phyloP scores from a whole-genome alignment of 306 rosid species.

The Geum urbanum region DNA sequence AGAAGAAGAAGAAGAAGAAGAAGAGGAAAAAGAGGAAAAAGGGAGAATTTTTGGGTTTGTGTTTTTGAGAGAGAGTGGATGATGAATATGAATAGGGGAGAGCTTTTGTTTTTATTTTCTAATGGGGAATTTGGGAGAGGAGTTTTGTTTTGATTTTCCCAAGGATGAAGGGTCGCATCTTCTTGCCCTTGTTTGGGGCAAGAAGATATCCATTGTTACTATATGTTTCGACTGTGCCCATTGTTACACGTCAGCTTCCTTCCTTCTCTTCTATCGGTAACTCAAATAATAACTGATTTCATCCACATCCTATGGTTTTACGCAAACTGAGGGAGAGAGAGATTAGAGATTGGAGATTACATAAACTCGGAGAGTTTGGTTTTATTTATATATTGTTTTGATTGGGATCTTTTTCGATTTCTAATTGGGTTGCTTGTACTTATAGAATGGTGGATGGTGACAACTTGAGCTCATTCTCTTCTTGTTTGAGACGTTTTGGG shows the following conservation, averaged over 20 bases:
- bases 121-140: constrained; percentile 21
- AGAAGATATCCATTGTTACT: too few species aligned
- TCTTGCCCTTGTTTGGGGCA: too few species aligned
- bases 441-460: constrained; percentile 5
- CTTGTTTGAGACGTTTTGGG: constrained; percentile 5
- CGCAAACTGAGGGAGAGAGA: constrained; percentile 21
- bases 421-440: constrained; percentile 9
- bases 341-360: not conserved
- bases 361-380: not conserved
- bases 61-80: too few species aligned
- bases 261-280: constrained; percentile 13
- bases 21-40: too few species aligned
- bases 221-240: constrained; percentile 13
- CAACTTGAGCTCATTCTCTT: not conserved
- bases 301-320: constrained; percentile 16
- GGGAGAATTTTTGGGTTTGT: too few species aligned
- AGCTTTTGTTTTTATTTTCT: constrained; percentile 6
- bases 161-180: constrained; percentile 46
- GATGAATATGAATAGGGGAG: constrained; percentile 24
- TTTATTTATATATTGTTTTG: not conserved
- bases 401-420: not conserved
- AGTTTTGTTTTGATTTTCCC: constrained; percentile 20
- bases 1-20: too few species aligned
- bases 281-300: constrained; percentile 10
- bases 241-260: constrained; percentile 22